Conservation (phyloP, 768 basidiomycete genomes). For the Leccinum fibrillosum region DNA sequence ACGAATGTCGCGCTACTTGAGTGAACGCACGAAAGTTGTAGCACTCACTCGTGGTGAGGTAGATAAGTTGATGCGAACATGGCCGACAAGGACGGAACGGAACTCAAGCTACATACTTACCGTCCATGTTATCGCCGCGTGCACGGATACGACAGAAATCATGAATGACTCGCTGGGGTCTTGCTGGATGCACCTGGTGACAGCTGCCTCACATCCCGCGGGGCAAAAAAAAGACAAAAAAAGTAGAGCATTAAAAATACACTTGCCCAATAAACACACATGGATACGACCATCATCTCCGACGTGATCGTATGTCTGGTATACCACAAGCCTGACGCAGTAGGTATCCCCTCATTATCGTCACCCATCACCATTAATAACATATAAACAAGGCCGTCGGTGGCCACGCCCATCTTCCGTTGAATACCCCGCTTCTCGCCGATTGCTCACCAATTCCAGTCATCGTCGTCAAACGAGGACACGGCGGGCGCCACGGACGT, state of each 20-base stretch:
- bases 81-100: too few relatives aligned
- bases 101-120: too few relatives aligned
- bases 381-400: background rate
- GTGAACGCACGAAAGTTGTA: too few relatives aligned
- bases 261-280: background rate
- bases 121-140: too few relatives aligned
- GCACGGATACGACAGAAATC: too few relatives aligned
- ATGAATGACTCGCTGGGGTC: too few relatives aligned
- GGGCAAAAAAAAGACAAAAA: background rate
- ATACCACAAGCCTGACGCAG: background rate
- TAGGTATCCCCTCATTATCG: background rate
- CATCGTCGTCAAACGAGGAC: slow-evolving; percentile 39
- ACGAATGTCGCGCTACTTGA: too few relatives aligned
- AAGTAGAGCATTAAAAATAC: background rate
- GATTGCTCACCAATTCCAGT: slow-evolving; percentile 56
- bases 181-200: too few relatives aligned
- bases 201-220: too few relatives aligned
- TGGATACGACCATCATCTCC: background rate
- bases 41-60: too few relatives aligned
- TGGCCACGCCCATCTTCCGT: background rate
- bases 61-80: too few relatives aligned
- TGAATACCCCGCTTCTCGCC: background rate
- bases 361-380: background rate
- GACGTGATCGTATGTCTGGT: background rate
- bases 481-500: background rate